Conservation (phyloP, 805 yeast species). For the Ogataea paradorogensis region DNA sequence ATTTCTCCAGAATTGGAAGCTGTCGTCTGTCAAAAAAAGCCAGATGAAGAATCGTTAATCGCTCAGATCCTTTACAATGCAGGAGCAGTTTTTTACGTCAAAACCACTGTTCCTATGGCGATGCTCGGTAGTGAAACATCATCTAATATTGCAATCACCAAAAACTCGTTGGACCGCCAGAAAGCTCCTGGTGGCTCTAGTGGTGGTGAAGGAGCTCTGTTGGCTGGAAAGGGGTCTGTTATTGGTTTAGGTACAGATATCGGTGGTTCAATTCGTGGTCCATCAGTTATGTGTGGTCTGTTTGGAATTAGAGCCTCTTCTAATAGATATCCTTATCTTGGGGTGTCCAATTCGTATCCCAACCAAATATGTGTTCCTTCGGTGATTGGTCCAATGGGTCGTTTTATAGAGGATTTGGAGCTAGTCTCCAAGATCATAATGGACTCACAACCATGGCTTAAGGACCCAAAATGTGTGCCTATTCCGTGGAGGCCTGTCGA, state of each 20-base stretch:
- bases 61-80: constrained; percentile 33
- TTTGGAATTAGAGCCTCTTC: constrained; percentile 35
- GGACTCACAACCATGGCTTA: constrained; percentile 41
- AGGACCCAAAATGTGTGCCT: constrained; percentile 50
- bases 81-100: constrained; percentile 43
- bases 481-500: constrained; percentile 43
- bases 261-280: constrained; percentile 39
- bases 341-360: constrained; percentile 33
- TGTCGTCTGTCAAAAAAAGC: constrained; percentile 28
- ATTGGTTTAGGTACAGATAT: constrained; percentile 41
- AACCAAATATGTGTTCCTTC: constrained; percentile 33
- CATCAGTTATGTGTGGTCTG: constrained; percentile 33
- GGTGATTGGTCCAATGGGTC: constrained; percentile 37
- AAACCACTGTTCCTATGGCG: constrained; percentile 44
- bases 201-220: constrained; percentile 43
- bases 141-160: constrained; percentile 38
- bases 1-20: constrained; percentile 29
- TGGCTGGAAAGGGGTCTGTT: constrained; percentile 31
- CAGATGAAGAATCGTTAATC: constrained; percentile 29
- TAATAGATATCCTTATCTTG: constrained; percentile 35
- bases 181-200: constrained; percentile 43
- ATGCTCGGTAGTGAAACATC: constrained; percentile 41
- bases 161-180: constrained; percentile 37
- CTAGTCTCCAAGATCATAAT: constrained; percentile 38
- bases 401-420: constrained; percentile 32